phyloP scores from a whole-genome alignment of 805 yeast species.

The Candida coleopterorum region DNA sequence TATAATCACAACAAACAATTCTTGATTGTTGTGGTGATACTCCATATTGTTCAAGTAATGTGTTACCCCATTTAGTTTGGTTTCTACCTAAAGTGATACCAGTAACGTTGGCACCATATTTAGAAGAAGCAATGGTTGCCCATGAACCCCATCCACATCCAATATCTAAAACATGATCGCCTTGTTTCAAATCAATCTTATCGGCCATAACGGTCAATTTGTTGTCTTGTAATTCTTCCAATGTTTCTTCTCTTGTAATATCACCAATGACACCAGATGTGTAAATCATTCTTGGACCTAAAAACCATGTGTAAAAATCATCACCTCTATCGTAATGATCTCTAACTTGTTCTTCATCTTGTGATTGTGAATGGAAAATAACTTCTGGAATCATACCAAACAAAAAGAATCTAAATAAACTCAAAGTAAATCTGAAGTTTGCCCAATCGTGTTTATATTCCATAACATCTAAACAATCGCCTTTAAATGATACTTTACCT shows the following conservation, averaged over 20 bases:
- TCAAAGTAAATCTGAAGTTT: slow-evolving; percentile 67
- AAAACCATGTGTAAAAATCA: slow-evolving; percentile 89
- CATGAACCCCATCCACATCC: slow-evolving; percentile 98
- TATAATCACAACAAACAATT: slow-evolving; percentile 80
- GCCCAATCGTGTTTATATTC: slow-evolving; percentile 94
- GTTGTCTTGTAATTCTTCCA: slow-evolving; percentile 83
- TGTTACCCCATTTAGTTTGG: slow-evolving; percentile 88
- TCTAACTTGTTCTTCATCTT: slow-evolving; percentile 94
- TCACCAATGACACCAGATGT: slow-evolving; percentile 83
- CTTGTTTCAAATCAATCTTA: slow-evolving; percentile 68
- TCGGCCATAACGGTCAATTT: slow-evolving; percentile 84
- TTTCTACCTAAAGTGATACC: slow-evolving; percentile 88
- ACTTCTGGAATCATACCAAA: slow-evolving; percentile 92
- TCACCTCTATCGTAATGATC: slow-evolving; percentile 96
- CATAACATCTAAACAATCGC: slow-evolving; percentile 77
- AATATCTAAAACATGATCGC: slow-evolving; percentile 73
- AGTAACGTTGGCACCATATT: slow-evolving; percentile 80
- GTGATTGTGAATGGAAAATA: slow-evolving; percentile 84
- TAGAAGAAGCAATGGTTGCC: slow-evolving; percentile 76
- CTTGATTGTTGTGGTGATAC: slow-evolving; percentile 63
- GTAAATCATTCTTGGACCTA: slow-evolving; percentile 92
- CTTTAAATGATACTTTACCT: slow-evolving; percentile 80
- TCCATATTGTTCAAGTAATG: slow-evolving; percentile 62
- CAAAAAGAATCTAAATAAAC: slow-evolving; percentile 74
- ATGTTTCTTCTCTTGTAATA: slow-evolving; percentile 63